These are phyloP conservation scores for Carallia brachiata DNA, from an alignment of 345 rosid genomes.

Conservation along the genomic window DNA sequence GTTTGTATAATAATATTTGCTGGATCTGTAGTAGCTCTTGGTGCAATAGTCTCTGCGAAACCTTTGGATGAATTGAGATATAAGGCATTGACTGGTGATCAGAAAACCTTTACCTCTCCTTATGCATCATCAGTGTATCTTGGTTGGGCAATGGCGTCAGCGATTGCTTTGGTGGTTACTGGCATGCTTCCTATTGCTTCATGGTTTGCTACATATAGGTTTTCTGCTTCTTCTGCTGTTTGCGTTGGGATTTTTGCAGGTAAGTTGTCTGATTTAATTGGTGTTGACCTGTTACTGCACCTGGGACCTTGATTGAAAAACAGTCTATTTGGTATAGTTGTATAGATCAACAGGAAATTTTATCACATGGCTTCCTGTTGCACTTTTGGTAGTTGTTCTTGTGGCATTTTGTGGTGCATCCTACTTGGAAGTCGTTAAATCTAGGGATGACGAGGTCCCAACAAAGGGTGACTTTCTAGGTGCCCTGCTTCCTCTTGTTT, in stretches of 20 bases:
- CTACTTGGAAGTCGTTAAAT: constrained; percentile 84
- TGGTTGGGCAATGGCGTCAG: constrained; percentile 99
- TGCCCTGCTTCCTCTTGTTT: constrained; percentile 89
- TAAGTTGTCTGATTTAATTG: constrained; percentile 31
- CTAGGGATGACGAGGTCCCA: constrained; percentile 80
- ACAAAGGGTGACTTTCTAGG: constrained; percentile 92
- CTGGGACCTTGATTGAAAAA: not conserved
- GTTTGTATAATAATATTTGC: constrained; percentile 59
- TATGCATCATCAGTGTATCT: constrained; percentile 85
- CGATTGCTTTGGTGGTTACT: constrained; percentile 81
- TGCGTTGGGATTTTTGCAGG: constrained; percentile 83
- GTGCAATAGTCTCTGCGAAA: constrained; percentile 80
- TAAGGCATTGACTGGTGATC: constrained; percentile 67
- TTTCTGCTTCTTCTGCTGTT: constrained; percentile 84
- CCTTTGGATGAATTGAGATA: constrained; percentile 78
- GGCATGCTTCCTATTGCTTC: constrained; percentile 94
- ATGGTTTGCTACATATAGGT: constrained; percentile 95
- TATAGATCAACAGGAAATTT: constrained; percentile 9
- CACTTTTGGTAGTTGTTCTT: constrained; percentile 70
- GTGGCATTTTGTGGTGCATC: constrained; percentile 92
- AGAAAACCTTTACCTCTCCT: constrained; percentile 63
- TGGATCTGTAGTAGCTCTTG: constrained; percentile 77
- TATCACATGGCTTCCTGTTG: constrained; percentile 15
- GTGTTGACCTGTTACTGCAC: not conserved
- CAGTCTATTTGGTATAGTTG: constrained; percentile 5